Conservation (phyloP, 2,329 filamentous ascomycete species). For the Pseudogymnoascus sp. region DNA sequence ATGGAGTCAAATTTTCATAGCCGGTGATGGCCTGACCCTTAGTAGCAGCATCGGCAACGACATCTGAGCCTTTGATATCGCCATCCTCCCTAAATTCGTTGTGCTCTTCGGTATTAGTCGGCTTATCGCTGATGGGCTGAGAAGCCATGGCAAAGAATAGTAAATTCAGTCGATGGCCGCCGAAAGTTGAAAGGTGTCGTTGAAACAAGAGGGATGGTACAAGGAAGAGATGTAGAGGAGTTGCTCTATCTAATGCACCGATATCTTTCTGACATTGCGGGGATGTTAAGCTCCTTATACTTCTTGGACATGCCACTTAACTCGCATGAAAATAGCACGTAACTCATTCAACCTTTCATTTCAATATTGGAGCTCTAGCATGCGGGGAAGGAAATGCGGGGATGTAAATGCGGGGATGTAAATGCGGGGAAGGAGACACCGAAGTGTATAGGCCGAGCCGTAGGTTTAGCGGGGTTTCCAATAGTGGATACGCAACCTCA, state of each 20-base stretch:
- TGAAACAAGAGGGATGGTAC: background rate
- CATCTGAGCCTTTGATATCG: conserved; percentile 16
- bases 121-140: conserved; percentile 12
- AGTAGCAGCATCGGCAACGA: conserved; percentile 23
- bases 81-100: conserved; percentile 9
- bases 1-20: conserved; percentile 27
- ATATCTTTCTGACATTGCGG: background rate
- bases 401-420: too few relatives aligned
- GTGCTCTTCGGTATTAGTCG: background rate
- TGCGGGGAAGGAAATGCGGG: too few relatives aligned
- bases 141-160: conserved; percentile 17
- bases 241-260: background rate
- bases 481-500: too few relatives aligned
- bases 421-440: too few relatives aligned
- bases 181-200: background rate
- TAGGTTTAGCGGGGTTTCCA: too few relatives aligned
- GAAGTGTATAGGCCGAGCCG: too few relatives aligned
- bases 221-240: background rate
- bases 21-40: conserved; percentile 27
- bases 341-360: background rate
- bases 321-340: background rate
- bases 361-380: too few relatives aligned
- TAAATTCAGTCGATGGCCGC: background rate
- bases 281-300: background rate
- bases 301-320: background rate